Evolutionary conservation across 768 basidiomycete genomes (phyloP).

Genomic region (Harrya chromipes): DNA sequence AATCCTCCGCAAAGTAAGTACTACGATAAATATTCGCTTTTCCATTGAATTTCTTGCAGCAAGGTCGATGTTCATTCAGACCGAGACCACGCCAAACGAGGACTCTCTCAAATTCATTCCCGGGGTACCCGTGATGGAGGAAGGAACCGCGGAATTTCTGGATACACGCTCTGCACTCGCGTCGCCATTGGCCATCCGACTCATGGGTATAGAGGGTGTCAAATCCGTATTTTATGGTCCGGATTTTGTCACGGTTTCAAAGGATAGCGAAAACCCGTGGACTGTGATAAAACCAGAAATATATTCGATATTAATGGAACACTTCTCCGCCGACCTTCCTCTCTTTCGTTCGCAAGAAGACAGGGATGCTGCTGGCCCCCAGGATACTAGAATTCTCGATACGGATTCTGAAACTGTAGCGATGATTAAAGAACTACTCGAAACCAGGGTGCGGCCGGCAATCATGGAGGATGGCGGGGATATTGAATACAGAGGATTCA

Average conservation of each 20-base stretch:
- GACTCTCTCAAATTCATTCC: slow-evolving; percentile 99
- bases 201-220: slow-evolving; percentile 95
- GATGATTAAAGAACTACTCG: slow-evolving; percentile 97
- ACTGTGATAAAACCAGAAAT: slow-evolving; percentile 93
- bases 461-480: slow-evolving; percentile 99
- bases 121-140: slow-evolving; percentile 82
- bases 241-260: slow-evolving; percentile 96
- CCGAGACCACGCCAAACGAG: slow-evolving; percentile 94
- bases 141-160: slow-evolving; percentile 91
- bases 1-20: slow-evolving; percentile 36
- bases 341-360: slow-evolving; percentile 86
- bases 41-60: slow-evolving; percentile 35
- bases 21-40: not conserved
- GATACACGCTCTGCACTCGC: slow-evolving; percentile 80
- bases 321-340: slow-evolving; percentile 87
- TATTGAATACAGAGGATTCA: slow-evolving; percentile 92
- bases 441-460: slow-evolving; percentile 91
- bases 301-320: slow-evolving; percentile 95
- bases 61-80: slow-evolving; percentile 98
- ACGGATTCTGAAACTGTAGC: slow-evolving; percentile 95
- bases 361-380: slow-evolving; percentile 77
- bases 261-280: slow-evolving; percentile 85
- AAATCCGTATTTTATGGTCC: slow-evolving; percentile 91
- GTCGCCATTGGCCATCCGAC: slow-evolving; percentile 92
- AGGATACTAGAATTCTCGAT: slow-evolving; percentile 91